phyloP scores from a whole-genome alignment of 225 moss, liverwort and hornwort genomes.

The Marchantia paleacea region DNA sequence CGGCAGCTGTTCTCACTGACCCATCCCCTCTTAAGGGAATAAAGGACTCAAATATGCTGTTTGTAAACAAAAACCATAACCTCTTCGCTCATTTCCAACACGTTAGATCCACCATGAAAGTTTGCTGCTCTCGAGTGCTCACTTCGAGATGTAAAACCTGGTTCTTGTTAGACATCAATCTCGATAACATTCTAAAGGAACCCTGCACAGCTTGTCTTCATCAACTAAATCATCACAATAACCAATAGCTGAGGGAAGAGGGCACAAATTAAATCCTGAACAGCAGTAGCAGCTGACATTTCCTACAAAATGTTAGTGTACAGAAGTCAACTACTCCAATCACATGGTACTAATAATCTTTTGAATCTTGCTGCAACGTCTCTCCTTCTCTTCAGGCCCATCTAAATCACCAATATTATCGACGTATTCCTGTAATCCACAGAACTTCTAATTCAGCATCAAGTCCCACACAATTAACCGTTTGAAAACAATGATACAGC shows the following conservation, averaged over 20 bases:
- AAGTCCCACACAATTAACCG: not conserved
- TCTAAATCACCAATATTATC: conserved; percentile 86
- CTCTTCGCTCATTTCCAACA: not conserved
- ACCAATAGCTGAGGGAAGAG: conserved; percentile 10
- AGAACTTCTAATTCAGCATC: not conserved
- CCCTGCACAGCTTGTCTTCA: conserved; percentile 3
- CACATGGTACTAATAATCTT: conserved; percentile 67
- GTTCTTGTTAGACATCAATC: not conserved
- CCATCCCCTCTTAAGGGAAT: not conserved
- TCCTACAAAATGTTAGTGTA: conserved; percentile 73
- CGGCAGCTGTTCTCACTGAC: not conserved
- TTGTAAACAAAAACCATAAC: not conserved
- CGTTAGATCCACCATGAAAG: conserved; percentile 2
- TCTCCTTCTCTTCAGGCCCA: conserved; percentile 82
- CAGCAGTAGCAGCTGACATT: conserved; percentile 11
- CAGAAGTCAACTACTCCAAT: conserved; percentile 37
- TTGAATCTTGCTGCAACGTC: conserved; percentile 76
- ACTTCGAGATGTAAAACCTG: not conserved
- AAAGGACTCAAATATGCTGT: not conserved
- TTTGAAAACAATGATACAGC: too few relatives aligned
- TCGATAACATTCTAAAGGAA: not conserved
- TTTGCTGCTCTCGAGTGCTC: not conserved
- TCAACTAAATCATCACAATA: not conserved
- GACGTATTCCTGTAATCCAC: conserved; percentile 65
- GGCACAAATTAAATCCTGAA: conserved; percentile 17